phyloP scores from a whole-genome alignment of 2,329 filamentous ascomycete species.

The Trichoderma endophyticum region DNA sequence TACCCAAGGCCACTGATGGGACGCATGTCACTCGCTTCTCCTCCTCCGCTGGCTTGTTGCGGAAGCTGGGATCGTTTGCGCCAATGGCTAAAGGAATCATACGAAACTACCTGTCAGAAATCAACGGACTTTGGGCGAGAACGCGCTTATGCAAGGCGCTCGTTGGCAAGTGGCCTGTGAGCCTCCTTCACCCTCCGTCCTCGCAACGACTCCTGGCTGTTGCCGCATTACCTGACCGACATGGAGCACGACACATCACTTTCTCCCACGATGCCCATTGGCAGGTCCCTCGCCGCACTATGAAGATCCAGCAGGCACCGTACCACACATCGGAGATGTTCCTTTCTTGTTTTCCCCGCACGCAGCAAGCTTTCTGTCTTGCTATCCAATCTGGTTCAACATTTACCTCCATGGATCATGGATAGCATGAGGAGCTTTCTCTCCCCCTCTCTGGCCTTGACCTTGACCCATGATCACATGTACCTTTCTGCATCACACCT shows the following conservation, averaged over 20 bases:
- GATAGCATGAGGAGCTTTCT: not conserved
- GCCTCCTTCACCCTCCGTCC: constrained; percentile 3
- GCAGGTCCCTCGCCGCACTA: not conserved
- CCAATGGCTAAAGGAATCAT: not conserved
- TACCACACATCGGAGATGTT: constrained; percentile 4
- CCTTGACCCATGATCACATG: constrained; percentile 7
- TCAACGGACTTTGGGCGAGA: not conserved
- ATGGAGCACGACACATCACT: constrained; percentile 13
- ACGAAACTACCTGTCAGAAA: constrained; percentile 7
- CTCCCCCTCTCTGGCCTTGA: not conserved
- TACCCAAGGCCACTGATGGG: not conserved
- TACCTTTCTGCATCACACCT: not conserved
- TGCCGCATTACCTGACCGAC: constrained; percentile 9
- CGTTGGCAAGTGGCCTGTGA: not conserved
- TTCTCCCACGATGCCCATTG: constrained; percentile 1
- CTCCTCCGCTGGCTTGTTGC: not conserved
- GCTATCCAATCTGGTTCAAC: not conserved
- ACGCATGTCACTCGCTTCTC: constrained; percentile 7
- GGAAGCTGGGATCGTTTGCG: not conserved
- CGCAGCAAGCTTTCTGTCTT: constrained; percentile 1
- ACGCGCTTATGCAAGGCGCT: constrained; percentile 8
- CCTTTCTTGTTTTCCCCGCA: constrained; percentile 11
- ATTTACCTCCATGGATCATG: not conserved
- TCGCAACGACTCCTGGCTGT: not conserved
- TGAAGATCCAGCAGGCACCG: constrained; percentile 9